A percentile compares a stretch with the other conserved stretches of the same genome.
Conservation (phyloP, 2,329 filamentous ascomycete genomes). For the Mycogone perniciosa region DNA sequence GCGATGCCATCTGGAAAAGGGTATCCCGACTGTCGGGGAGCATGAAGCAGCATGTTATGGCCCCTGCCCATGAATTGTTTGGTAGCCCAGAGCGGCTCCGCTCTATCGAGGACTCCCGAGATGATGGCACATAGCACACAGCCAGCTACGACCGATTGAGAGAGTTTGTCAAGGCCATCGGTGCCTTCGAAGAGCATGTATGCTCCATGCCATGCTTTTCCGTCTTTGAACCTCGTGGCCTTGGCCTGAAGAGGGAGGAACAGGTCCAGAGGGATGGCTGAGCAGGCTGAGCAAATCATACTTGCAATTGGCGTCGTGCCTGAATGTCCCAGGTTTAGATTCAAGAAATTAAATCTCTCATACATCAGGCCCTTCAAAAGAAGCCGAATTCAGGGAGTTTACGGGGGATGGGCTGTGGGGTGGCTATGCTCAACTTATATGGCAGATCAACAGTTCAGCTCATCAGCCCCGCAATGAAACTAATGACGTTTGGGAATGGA, state of each 20-base stretch:
- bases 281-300: not conserved
- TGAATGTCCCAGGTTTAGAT: too few relatives aligned
- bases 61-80: not conserved
- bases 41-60: not conserved
- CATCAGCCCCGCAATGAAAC: not conserved
- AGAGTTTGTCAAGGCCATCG: not conserved
- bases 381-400: not conserved
- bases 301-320: not conserved
- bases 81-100: not conserved
- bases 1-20: not conserved
- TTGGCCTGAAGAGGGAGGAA: not conserved
- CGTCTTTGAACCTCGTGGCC: conserved; percentile 1
- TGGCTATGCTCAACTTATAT: not conserved
- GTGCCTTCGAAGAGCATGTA: not conserved
- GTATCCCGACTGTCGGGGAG: not conserved
- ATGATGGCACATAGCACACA: not conserved
- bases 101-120: not conserved
- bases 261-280: not conserved
- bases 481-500: not conserved
- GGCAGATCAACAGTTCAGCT: not conserved
- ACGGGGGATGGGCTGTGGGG: not conserved
- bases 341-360: not conserved
- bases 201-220: not conserved
- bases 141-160: not conserved
- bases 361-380: not conserved